Percentiles rank a stretch among this genome's conserved stretches.
Evolutionary conservation across 75 land plant genomes (phyloP).

Genomic region (Picea glauca): DNA sequence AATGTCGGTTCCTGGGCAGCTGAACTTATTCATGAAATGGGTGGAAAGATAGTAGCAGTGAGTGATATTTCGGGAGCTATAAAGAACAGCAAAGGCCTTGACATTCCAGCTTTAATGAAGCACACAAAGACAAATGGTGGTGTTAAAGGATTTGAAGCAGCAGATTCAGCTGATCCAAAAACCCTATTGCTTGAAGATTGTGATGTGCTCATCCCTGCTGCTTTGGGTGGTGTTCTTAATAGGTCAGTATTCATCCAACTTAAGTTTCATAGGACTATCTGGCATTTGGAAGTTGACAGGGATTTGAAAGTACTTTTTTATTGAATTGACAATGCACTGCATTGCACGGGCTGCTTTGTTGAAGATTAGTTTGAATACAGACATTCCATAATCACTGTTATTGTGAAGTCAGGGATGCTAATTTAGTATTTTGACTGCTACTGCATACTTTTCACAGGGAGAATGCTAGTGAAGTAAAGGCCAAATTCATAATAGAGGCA

Average conservation of each 20-base stretch:
- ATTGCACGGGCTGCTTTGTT: background rate
- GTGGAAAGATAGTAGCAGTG: constrained; percentile 65
- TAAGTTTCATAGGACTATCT: background rate
- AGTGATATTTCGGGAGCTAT: constrained; percentile 66
- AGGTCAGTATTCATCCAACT: constrained; percentile 23
- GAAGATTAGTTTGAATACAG: background rate
- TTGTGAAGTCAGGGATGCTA: background rate
- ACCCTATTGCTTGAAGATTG: constrained; percentile 58
- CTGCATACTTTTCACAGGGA: constrained; percentile 29
- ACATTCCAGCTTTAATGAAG: constrained; percentile 47
- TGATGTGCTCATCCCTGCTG: constrained; percentile 85
- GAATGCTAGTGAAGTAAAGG: constrained; percentile 68
- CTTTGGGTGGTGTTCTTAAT: constrained; percentile 76
- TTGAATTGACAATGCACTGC: background rate
- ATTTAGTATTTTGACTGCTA: background rate
- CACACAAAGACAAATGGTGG: constrained; percentile 38
- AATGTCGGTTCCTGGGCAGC: constrained; percentile 87
- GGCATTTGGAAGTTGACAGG: background rate
- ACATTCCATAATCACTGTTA: background rate
- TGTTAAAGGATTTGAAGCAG: constrained; percentile 49
- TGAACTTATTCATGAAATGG: constrained; percentile 54
- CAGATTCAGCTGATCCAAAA: constrained; percentile 45
- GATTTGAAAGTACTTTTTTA: background rate
- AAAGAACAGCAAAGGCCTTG: constrained; percentile 56
- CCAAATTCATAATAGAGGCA: constrained; percentile 75